phyloP scores from a whole-genome alignment of 352 stramenopile species.

The Globisporangium paroecandrum region DNA sequence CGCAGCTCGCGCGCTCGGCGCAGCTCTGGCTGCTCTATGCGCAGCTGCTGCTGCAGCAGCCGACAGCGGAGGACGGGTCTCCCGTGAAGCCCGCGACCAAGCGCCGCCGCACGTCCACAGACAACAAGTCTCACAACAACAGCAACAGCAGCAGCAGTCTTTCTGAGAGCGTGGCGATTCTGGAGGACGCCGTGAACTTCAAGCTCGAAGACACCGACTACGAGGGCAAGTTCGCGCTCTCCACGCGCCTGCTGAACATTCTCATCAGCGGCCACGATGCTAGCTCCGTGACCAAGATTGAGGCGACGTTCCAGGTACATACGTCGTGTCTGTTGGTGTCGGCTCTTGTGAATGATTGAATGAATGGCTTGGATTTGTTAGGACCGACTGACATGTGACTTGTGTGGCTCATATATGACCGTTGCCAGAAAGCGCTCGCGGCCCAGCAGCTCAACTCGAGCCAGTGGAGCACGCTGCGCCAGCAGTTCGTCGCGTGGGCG shows the following conservation, averaged over 20 bases:
- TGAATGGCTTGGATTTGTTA: too few species aligned
- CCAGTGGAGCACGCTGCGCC: conserved; percentile 53
- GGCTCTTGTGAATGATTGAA: not conserved
- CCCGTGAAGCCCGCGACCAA: conserved; percentile 29
- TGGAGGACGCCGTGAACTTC: conserved; percentile 37
- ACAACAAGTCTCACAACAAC: conserved; percentile 21
- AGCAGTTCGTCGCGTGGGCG: conserved; percentile 70
- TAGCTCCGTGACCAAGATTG: conserved; percentile 23
- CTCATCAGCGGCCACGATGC: conserved; percentile 28
- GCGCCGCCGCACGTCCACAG: conserved; percentile 45
- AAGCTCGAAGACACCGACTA: conserved; percentile 39
- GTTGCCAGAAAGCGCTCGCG: conserved; percentile 37
- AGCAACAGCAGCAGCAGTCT: conserved; percentile 24
- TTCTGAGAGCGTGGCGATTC: conserved; percentile 36
- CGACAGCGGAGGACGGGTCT: conserved; percentile 18
- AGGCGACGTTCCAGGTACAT: conserved; percentile 42
- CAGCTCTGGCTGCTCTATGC: conserved; percentile 69
- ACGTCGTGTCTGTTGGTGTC: not conserved
- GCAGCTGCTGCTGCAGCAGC: conserved; percentile 61
- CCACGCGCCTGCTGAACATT: conserved; percentile 54
- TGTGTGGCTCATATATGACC: not conserved
- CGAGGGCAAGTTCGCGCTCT: conserved; percentile 45
- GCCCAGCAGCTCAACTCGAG: conserved; percentile 41
- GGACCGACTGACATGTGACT: not conserved
- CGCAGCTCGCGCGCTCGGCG: conserved; percentile 28